These are phyloP conservation scores for Graphilbum sp. DNA, from an alignment of 2,329 filamentous ascomycete species.

Conservation along the genomic window DNA sequence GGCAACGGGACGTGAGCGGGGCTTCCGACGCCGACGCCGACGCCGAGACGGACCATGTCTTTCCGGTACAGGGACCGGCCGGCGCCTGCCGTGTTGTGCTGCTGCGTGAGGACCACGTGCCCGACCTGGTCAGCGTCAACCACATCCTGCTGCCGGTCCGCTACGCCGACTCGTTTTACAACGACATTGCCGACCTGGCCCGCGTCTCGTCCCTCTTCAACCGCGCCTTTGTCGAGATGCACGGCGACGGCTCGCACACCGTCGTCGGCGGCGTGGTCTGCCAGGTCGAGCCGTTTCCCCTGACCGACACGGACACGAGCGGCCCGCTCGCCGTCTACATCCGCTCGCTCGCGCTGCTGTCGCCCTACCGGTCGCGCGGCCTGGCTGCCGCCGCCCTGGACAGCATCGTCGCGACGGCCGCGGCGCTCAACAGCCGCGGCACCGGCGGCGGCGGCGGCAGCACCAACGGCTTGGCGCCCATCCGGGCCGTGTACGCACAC, in stretches of 20 bases:
- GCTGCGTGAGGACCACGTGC: conserved; percentile 30
- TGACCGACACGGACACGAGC: conserved; percentile 1
- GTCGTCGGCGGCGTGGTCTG: conserved; percentile 47
- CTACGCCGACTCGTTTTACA: conserved; percentile 50
- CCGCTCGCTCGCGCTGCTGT: conserved; percentile 45
- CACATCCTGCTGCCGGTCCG: conserved; percentile 45
- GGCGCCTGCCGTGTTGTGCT: conserved; percentile 7
- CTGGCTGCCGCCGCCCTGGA: conserved; percentile 41
- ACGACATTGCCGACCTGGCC: conserved; percentile 31
- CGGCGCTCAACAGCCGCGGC: conserved; percentile 12
- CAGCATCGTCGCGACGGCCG: conserved; percentile 28
- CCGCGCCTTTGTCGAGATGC: conserved; percentile 41
- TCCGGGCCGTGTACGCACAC: conserved; percentile 40
- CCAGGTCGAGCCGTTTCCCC: conserved; percentile 32
- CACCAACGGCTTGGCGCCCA: conserved; percentile 8
- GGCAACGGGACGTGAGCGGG: no score
- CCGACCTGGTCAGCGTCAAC: conserved; percentile 47
- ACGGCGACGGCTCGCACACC: conserved; percentile 23
- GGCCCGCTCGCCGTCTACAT: conserved; percentile 39
- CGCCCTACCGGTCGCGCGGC: conserved; percentile 44
- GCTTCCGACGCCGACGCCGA: background rate
- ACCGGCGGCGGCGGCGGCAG: conserved; percentile 11
- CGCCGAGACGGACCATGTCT: conserved; percentile 3
- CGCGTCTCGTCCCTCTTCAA: conserved; percentile 34
- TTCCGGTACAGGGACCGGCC: conserved; percentile 7